Base-by-base conservation (phyloP, 192 early-diverging fungal genomes). In the Borealophlyctis nickersoniae region DNA sequence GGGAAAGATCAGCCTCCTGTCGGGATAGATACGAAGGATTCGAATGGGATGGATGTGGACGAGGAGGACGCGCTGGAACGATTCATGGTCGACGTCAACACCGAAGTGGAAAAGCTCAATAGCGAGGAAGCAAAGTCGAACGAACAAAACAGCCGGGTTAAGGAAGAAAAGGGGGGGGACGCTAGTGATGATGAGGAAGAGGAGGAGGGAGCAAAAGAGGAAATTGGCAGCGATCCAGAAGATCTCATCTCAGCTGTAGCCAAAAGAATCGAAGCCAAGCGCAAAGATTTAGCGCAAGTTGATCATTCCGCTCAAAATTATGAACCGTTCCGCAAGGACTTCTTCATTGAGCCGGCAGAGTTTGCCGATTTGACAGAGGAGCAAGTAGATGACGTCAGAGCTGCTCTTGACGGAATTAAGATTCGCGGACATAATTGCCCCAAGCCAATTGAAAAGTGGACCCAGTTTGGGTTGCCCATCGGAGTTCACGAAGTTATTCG, bases 331-430 rank as follows among this genome's bases (percentile, higher is more conserved):
- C 79, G 87, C 45, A 93, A 94, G 63, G 82, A 96, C 69, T 98
- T 99, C 73, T 98, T 90, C 68, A 90, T 98, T 30, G 96, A 98
- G 55, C 95, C 96, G 13, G 88, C 90, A 16, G 96, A 98, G 57
- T 71, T 98, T 51, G 83, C 84, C 27, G 81, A 83, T 28, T 62
- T 98, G 77, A 92, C 92, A 2, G 62, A 72, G 0, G 93, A 88
- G 35, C 88, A 96, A 49, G 92, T 99, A 2, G 89, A 94, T 26
- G 76, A 81, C 52, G 79, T 92, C 69, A 86, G 95, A 11, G 70
- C 82, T 16, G 93, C 95, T 61, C 71, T 98, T 35, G 93, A 92
- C 32, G 95, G 91, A 0, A 93, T 98, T 65, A 96, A 95, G 70
- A 89, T 98, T 56, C 88, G 94, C 27, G 94, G 95, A 36, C 81